Conservation (phyloP, 441 rosid species). For the Viola pubescens region DNA sequence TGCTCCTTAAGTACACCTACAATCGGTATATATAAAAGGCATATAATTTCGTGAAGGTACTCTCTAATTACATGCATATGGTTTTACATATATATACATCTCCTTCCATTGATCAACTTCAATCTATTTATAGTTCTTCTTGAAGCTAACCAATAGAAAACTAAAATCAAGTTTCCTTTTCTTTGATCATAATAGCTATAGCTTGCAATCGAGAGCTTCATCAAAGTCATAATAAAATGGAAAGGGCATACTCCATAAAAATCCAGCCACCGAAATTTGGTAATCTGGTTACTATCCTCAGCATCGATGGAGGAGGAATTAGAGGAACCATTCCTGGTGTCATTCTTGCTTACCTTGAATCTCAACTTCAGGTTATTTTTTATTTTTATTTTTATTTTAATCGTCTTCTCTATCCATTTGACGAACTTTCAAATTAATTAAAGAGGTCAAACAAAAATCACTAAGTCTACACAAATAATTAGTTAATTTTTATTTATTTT, state of each 20-base stretch:
- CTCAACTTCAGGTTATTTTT: conserved; percentile 35
- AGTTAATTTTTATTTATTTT: neutral
- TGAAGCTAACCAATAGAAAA: no score
- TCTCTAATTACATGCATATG: neutral
- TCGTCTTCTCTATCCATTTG: no score
- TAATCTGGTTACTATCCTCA: conserved; percentile 31
- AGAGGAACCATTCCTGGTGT: conserved; percentile 36
- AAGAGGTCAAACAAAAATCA: no score
- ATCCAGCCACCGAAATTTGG: conserved; percentile 30
- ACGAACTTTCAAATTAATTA: no score
- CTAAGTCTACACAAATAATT: no score
- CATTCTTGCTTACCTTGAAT: conserved; percentile 37
- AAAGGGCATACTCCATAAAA: neutral
- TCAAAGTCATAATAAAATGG: neutral
- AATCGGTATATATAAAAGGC: no score
- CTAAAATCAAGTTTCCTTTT: neutral
- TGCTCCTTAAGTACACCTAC: no score
- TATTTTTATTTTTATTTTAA: no score
- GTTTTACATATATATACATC: neutral
- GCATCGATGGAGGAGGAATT: conserved; percentile 42
- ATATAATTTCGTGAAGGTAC: no score
- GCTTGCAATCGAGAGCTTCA: neutral
- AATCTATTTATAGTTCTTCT: neutral
- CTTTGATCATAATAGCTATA: neutral
- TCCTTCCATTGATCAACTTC: neutral